Base-by-base conservation (phyloP, 2,329 filamentous ascomycete species). In the Lecanicillium sp. region DNA sequence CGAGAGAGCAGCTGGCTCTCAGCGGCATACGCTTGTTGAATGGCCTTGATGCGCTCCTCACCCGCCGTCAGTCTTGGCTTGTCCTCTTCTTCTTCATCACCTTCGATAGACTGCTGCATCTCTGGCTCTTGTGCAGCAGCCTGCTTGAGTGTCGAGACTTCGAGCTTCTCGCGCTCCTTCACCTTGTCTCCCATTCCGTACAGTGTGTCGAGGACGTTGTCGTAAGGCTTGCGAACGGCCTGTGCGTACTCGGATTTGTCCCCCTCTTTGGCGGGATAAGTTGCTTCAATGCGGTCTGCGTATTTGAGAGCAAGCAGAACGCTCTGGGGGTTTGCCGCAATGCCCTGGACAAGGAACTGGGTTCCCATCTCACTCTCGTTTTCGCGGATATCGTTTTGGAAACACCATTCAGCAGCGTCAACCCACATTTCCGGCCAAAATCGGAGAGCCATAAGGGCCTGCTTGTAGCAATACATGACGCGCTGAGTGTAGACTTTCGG, bases 391-490 rank as follows among this genome's bases (percentile, higher is more conserved):
- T 79, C 79, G 57, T 93, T 90, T 47, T 85, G 78, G 59, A 90
- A 90, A 65, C 88, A 95, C 81, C 91, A 97, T 55, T 95, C 87
- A 1, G 90, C 87, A 9, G 90, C 91, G 51, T 96, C 90, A 42
- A 90, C 90, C 93, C 93, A 98, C 57, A 96, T 83, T 62, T 95
- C 87, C 4, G 93, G 90, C 80, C 91, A 93, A 67, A 97, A 98
- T 43, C 90, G 83, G 48, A 98, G 71, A 4, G 90, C 85, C 86
- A 96, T 95, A 39, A 95, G 71, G 4, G 91, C 89, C 64, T 96
- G 91, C 64, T 90, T 93, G 73, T 95, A 97, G 54, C 88, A 85
- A 64, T 94, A 95, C 7, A 96, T 67, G 35, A 97, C 79, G 33
- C 93, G 84, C 55, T 86, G 78, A 55, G 85, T 86, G 67, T 85